Evolutionary conservation across 2,329 filamentous ascomycete species (phyloP).

Genomic region (Stromatinia cepivora): DNA sequence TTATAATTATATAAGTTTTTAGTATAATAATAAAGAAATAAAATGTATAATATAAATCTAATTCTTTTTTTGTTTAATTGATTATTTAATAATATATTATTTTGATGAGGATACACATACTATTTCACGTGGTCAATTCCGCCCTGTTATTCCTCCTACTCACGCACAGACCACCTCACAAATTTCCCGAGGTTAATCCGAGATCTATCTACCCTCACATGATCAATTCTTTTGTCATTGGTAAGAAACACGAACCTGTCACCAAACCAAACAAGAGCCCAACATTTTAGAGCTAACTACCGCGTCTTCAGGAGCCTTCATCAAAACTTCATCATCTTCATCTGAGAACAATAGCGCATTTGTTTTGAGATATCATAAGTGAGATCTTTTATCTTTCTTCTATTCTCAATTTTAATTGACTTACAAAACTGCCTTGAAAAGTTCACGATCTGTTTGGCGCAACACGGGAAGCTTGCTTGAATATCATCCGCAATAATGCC

Average conservation of each 20-base stretch:
- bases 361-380: background rate
- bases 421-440: background rate
- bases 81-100: too few relatives aligned
- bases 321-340: background rate
- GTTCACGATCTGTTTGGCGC: background rate
- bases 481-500: slow-evolving; percentile 32
- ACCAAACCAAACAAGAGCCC: background rate
- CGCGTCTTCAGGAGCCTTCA: background rate
- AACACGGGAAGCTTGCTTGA: background rate
- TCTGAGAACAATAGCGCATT: background rate
- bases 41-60: too few relatives aligned
- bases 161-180: background rate
- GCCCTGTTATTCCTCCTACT: too few relatives aligned
- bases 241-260: slow-evolving; percentile 7
- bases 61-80: too few relatives aligned
- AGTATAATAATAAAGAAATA: too few relatives aligned
- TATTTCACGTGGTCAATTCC: too few relatives aligned
- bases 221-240: background rate
- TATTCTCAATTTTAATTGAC: background rate
- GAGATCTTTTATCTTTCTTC: background rate
- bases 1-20: too few relatives aligned
- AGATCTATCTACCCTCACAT: background rate
- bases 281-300: background rate
- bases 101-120: too few relatives aligned
- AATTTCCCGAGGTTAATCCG: background rate